phyloP scores from a whole-genome alignment of 352 stramenopile genomes.

The Pythium aquatile region DNA sequence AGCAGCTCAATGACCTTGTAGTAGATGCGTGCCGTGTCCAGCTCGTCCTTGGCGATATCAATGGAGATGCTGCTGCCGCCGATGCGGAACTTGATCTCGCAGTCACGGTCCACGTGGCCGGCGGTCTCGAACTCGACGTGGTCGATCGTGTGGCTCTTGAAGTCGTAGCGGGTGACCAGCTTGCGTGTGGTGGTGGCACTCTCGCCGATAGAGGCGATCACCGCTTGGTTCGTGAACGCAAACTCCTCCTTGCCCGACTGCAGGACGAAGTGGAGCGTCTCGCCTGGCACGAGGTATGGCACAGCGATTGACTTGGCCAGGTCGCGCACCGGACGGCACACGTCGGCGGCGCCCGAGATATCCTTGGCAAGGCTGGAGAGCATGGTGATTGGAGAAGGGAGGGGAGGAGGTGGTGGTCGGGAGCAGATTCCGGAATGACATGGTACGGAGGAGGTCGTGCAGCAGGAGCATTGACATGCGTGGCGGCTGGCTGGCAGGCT shows the following conservation, averaged over 20 bases:
- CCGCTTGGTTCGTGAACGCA: conserved; percentile 60
- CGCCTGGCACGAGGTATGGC: conserved; percentile 48
- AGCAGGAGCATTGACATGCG: no score
- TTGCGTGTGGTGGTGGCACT: conserved; percentile 51
- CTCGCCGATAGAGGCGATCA: conserved; percentile 39
- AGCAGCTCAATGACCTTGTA: conserved; percentile 62
- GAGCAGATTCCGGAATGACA: conserved; percentile 15
- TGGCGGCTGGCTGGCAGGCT: no score
- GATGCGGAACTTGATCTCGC: conserved; percentile 61
- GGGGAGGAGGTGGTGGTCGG: not conserved
- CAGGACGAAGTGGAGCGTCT: conserved; percentile 56
- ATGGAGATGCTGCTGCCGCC: conserved; percentile 41
- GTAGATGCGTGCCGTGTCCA: conserved; percentile 31
- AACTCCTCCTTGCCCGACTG: conserved; percentile 59
- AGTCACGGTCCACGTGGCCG: conserved; percentile 48
- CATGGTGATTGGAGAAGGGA: conserved; percentile 16
- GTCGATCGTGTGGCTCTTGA: conserved; percentile 29
- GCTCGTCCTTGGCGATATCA: conserved; percentile 45
- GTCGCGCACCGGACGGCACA: conserved; percentile 32
- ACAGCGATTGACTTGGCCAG: conserved; percentile 43
- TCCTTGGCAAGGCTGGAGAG: conserved; percentile 25
- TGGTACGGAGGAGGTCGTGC: not conserved
- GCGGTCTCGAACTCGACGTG: conserved; percentile 50
- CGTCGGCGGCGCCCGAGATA: conserved; percentile 23
- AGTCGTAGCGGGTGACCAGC: conserved; percentile 47